These are phyloP conservation scores for Emergomyces pasteurianus DNA, from an alignment of 2,329 filamentous ascomycete genomes.

Conservation along the genomic window DNA sequence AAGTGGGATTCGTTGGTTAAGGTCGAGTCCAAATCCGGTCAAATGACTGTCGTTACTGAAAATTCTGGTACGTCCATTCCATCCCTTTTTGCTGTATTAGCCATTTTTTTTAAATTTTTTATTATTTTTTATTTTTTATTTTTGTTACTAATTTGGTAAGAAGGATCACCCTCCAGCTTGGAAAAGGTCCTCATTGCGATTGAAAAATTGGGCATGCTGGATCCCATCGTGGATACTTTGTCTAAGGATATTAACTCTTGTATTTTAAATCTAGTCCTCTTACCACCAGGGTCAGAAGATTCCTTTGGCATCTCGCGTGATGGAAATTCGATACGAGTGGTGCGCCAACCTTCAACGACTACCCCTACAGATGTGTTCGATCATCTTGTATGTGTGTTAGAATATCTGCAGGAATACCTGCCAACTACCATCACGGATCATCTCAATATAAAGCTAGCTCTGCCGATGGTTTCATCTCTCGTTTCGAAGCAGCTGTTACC, in stretches of 20 bases:
- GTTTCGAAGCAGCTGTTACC: constrained; percentile 63
- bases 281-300: constrained; percentile 17
- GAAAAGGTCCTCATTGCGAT: constrained; percentile 13
- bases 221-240: constrained; percentile 20
- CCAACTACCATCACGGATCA: constrained; percentile 38
- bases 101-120: too few relatives aligned
- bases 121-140: too few relatives aligned
- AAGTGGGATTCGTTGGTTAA: constrained; percentile 61
- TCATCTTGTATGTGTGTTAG: constrained; percentile 34
- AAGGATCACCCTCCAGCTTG: constrained; percentile 7
- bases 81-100: background rate
- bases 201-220: constrained; percentile 21
- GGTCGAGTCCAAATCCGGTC: constrained; percentile 45
- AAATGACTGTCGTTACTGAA: constrained; percentile 45
- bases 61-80: constrained; percentile 36
- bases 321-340: constrained; percentile 19
- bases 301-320: constrained; percentile 19
- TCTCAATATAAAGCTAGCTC: constrained; percentile 59
- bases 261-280: constrained; percentile 24
- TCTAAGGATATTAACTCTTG: constrained; percentile 20
- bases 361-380: constrained; percentile 29
- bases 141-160: constrained; percentile 8
- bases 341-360: constrained; percentile 15
- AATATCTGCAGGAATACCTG: constrained; percentile 40
- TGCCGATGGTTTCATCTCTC: constrained; percentile 54